A percentile compares a stretch with the other conserved stretches of the same genome.
These are phyloP conservation scores for Babesia divergens DNA, from an alignment of 169 alveolate genomes.

Conservation along the genomic window DNA sequence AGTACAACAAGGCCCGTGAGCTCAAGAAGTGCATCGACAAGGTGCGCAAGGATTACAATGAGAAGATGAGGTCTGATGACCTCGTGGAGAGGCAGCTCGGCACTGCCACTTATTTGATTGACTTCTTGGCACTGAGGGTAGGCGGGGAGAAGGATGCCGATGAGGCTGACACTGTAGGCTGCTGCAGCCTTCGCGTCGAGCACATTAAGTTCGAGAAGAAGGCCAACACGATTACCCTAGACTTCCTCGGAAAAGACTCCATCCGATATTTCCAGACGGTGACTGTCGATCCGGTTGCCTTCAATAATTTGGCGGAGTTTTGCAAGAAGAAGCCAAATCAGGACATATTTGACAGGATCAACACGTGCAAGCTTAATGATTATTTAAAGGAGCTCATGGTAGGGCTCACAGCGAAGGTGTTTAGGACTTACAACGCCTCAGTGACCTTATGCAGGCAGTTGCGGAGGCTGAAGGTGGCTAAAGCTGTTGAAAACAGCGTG, in stretches of 20 bases:
- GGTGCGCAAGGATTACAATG: slow-evolving; percentile 71
- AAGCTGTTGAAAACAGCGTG: not conserved
- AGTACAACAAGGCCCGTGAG: slow-evolving; percentile 95
- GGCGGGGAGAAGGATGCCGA: slow-evolving; percentile 99
- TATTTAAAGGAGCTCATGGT: slow-evolving; percentile 95
- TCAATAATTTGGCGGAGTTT: slow-evolving; percentile 76
- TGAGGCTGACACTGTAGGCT: slow-evolving; percentile 99
- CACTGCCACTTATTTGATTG: slow-evolving; percentile 97
- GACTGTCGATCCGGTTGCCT: slow-evolving; percentile 81
- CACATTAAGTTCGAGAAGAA: slow-evolving; percentile 84
- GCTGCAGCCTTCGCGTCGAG: slow-evolving; percentile 97
- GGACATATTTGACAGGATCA: slow-evolving; percentile 89
- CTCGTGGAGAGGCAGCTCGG: slow-evolving; percentile 91
- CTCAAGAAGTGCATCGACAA: slow-evolving; percentile 71
- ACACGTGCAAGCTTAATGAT: slow-evolving; percentile 87
- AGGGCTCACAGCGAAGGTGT: slow-evolving; percentile 98
- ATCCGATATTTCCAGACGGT: slow-evolving; percentile 95
- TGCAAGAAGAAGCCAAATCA: slow-evolving; percentile 85
- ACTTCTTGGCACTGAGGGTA: slow-evolving; percentile 97
- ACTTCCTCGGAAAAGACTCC: slow-evolving; percentile 96
- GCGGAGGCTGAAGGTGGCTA: slow-evolving; percentile 41
- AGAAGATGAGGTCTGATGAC: slow-evolving; percentile 86
- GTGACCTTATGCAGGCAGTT: slow-evolving; percentile 91
- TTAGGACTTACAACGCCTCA: slow-evolving; percentile 99
- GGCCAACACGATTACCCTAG: slow-evolving; percentile 75